These are phyloP conservation scores for Erigeron canadensis DNA, from an alignment of 129 eudicot genomes.

Conservation along the genomic window DNA sequence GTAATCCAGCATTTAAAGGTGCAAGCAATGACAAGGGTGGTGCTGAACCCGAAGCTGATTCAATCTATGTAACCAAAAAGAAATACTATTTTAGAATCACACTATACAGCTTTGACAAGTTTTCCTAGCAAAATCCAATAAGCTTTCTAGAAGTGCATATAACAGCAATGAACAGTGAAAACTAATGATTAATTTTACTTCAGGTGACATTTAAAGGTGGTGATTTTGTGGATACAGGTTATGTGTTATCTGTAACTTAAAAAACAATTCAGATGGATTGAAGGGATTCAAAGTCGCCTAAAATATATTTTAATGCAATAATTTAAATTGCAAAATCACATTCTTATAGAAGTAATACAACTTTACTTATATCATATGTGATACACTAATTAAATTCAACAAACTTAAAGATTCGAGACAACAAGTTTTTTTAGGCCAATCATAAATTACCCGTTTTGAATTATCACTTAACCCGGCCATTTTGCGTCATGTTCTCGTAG, in stretches of 20 bases:
- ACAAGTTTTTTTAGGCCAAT: background rate
- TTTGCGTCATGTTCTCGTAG: background rate
- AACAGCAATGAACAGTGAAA: background rate
- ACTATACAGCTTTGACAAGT: background rate
- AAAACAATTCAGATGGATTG: background rate
- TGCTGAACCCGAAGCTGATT: constrained; percentile 80
- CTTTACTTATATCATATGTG: background rate
- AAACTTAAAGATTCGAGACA: background rate
- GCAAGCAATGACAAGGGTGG: constrained; percentile 73
- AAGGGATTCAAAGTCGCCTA: background rate
- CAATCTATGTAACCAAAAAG: constrained; percentile 44
- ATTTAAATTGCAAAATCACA: background rate
- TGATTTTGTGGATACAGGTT: background rate
- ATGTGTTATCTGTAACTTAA: background rate
- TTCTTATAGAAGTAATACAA: too few species aligned
- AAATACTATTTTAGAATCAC: background rate
- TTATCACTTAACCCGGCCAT: background rate
- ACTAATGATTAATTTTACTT: background rate
- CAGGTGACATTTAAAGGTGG: background rate
- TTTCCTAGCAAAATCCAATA: background rate
- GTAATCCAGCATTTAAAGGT: constrained; percentile 62
- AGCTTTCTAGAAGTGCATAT: background rate
- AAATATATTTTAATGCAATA: background rate
- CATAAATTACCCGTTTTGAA: background rate
- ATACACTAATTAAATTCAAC: background rate